Conservation (phyloP, 1,284 basidiomycete genomes). For the Takashimella tepidaria region DNA sequence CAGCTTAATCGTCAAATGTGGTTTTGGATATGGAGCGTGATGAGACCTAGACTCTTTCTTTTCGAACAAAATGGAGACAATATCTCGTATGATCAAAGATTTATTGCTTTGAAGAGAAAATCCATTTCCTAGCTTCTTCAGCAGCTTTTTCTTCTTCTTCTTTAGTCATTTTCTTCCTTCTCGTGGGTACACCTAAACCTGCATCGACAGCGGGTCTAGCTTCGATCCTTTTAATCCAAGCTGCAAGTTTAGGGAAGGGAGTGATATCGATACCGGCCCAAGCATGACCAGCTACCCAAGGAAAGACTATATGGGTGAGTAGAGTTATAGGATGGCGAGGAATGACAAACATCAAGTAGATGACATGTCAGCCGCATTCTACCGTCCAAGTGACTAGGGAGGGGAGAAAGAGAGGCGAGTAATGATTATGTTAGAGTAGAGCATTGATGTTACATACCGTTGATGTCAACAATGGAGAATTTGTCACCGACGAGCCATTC, state of each 20-base stretch:
- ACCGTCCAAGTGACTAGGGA: too few relatives aligned
- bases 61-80: too few relatives aligned
- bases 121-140: slow-evolving; percentile 20
- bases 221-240: slow-evolving; percentile 51
- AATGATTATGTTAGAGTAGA: too few relatives aligned
- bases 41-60: too few relatives aligned
- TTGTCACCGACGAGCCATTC: slow-evolving; percentile 63
- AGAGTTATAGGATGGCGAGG: too few relatives aligned
- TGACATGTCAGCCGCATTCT: too few relatives aligned
- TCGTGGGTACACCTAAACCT: slow-evolving; percentile 43
- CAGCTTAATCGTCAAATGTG: too few relatives aligned
- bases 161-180: slow-evolving; percentile 7
- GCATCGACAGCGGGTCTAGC: slow-evolving; percentile 49
- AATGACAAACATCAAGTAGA: too few relatives aligned
- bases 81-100: too few relatives aligned
- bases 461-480: slow-evolving; percentile 57
- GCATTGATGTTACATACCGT: slow-evolving; percentile 34
- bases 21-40: too few relatives aligned
- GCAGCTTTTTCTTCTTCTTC: slow-evolving; percentile 21
- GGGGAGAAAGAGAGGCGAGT: too few relatives aligned
- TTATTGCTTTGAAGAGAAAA: not conserved
- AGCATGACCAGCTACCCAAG: slow-evolving; percentile 53
- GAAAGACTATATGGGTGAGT: too few relatives aligned
- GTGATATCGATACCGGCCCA: slow-evolving; percentile 55
- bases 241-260: slow-evolving; percentile 58